These are phyloP conservation scores for Coniochaeta ligniaria DNA, from an alignment of 2,329 filamentous ascomycete genomes.

Conservation along the genomic window DNA sequence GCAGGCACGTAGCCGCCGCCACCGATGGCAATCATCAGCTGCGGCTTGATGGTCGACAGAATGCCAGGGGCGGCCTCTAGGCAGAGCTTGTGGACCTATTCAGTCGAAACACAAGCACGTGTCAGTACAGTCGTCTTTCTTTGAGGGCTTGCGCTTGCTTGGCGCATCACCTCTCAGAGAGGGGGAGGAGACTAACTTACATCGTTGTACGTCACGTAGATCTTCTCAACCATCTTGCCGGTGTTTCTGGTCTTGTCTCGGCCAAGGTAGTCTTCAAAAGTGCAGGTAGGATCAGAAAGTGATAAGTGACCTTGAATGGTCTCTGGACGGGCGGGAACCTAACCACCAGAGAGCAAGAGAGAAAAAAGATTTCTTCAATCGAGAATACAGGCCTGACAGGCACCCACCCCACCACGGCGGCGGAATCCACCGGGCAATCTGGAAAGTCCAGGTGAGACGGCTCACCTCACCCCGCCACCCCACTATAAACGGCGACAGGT, in stretches of 20 bases:
- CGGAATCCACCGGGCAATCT: too few relatives aligned
- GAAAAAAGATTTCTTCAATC: background rate
- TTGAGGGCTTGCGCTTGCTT: background rate
- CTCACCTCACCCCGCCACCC: background rate
- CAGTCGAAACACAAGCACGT: constrained; percentile 6
- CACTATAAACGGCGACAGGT: background rate
- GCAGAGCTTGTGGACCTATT: constrained; percentile 93
- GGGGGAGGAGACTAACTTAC: constrained; percentile 39
- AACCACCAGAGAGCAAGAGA: background rate
- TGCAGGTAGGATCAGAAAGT: background rate
- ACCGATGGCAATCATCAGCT: constrained; percentile 97
- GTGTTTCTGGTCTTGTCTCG: background rate
- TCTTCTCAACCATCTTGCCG: constrained; percentile 69
- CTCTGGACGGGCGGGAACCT: background rate
- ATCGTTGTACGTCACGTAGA: constrained; percentile 90
- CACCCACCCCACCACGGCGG: background rate
- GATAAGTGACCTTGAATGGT: background rate
- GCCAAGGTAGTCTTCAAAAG: background rate
- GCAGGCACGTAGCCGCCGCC: constrained; percentile 96
- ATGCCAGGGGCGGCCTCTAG: constrained; percentile 76
- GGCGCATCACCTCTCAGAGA: background rate
- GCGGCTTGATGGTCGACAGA: constrained; percentile 78
- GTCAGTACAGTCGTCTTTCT: constrained; percentile 5
- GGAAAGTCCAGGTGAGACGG: background rate
- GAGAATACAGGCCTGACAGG: background rate